These are phyloP conservation scores for Polytrichum commune DNA, from an alignment of 225 moss, liverwort and hornwort species.

Conservation along the genomic window DNA sequence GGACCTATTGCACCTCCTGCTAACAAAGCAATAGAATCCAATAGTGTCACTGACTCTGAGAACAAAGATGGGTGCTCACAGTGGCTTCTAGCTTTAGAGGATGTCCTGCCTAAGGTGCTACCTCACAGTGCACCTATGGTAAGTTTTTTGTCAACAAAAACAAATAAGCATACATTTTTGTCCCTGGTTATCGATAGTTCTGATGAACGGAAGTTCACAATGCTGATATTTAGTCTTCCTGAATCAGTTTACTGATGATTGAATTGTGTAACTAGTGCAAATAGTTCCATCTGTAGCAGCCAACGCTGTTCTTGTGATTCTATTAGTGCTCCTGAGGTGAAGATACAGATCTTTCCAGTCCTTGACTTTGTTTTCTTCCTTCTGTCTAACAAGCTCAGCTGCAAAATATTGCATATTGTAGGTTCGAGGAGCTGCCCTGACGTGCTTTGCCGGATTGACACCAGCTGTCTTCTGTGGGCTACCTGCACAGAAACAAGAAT, in stretches of 20 bases:
- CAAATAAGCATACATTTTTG: background rate
- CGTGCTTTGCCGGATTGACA: conserved; percentile 94
- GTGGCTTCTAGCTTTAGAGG: conserved; percentile 75
- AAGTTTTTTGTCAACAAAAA: background rate
- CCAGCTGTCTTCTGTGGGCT: conserved; percentile 59
- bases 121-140: conserved; percentile 85
- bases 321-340: background rate
- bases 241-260: no score
- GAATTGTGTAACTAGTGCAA: no score
- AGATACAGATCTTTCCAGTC: background rate
- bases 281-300: no score
- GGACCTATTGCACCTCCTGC: conserved; percentile 1
- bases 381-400: no score
- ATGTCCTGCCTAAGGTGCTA: conserved; percentile 63
- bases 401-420: conserved; percentile 6
- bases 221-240: no score
- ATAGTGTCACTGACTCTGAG: conserved; percentile 21
- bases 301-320: no score
- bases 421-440: conserved; percentile 95
- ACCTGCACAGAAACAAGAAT: conserved; percentile 65
- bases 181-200: background rate
- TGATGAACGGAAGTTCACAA: no score
- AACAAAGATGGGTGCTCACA: conserved; percentile 48
- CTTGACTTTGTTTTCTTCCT: no score
- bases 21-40: conserved; percentile 7